phyloP scores from a whole-genome alignment of 2,329 filamentous ascomycete genomes.

The Pseudogymnoascus sp. region DNA sequence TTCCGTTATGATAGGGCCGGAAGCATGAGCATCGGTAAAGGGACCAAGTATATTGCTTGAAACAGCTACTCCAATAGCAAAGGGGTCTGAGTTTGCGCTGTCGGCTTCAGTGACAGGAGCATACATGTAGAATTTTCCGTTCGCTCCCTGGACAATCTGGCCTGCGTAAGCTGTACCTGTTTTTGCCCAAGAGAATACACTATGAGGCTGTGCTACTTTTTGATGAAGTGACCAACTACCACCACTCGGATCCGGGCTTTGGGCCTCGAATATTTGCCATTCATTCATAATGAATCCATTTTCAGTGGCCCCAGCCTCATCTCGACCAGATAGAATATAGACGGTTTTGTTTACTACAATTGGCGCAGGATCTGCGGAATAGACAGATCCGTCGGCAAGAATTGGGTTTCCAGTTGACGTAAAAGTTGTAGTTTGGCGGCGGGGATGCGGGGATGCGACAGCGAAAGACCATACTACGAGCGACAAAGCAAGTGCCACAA shows the following conservation, averaged over 20 bases:
- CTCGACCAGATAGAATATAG: conserved; percentile 33
- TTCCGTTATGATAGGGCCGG: conserved; percentile 33
- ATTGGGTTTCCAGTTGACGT: conserved; percentile 32
- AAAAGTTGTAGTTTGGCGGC: conserved; percentile 21
- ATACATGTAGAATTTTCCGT: conserved; percentile 34
- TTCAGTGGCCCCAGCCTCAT: conserved; percentile 25
- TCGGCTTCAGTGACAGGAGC: conserved; percentile 29
- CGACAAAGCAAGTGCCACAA: not conserved
- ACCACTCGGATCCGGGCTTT: conserved; percentile 26
- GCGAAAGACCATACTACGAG: not conserved
- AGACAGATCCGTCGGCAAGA: conserved; percentile 32
- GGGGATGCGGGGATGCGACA: conserved; percentile 1
- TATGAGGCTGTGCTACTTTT: conserved; percentile 27
- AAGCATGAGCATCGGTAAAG: conserved; percentile 30
- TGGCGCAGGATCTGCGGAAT: conserved; percentile 35
- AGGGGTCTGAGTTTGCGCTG: conserved; percentile 27
- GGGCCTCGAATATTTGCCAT: conserved; percentile 31
- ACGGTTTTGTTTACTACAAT: conserved; percentile 32
- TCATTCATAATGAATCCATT: conserved; percentile 33
- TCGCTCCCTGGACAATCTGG: conserved; percentile 30
- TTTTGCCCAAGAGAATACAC: conserved; percentile 31
- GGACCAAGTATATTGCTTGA: conserved; percentile 31
- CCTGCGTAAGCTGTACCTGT: conserved; percentile 31
- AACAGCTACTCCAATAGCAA: conserved; percentile 35
- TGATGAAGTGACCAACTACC: conserved; percentile 31